A percentile compares a stretch with the other conserved stretches of the same genome.
Evolutionary conservation across 495 filamentous ascomycete genomes (phyloP).

Genomic region (Aspergillus conjunctus): DNA sequence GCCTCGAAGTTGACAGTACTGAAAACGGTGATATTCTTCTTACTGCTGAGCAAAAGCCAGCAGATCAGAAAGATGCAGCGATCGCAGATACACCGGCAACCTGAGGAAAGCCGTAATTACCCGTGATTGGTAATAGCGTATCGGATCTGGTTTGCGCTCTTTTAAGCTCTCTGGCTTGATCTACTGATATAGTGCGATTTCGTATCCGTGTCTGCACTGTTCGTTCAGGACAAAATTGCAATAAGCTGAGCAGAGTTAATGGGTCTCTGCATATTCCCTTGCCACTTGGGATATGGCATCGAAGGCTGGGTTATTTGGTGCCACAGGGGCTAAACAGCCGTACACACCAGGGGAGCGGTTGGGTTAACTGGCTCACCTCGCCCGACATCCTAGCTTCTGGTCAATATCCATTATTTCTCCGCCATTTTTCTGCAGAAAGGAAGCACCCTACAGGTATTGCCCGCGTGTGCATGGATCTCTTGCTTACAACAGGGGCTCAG

Average conservation of each 20-base stretch:
- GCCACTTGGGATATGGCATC: background rate
- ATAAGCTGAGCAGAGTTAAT: background rate
- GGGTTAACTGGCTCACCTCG: background rate
- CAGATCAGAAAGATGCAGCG: conserved; percentile 21
- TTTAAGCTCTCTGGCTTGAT: no score
- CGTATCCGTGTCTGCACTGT: background rate
- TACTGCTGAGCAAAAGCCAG: conserved; percentile 21
- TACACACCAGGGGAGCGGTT: background rate
- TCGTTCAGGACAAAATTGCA: background rate
- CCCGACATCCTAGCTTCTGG: background rate
- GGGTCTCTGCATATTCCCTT: background rate
- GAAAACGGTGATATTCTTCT: conserved; percentile 22
- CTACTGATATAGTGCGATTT: no score
- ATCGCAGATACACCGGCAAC: conserved; percentile 18
- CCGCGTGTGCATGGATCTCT: conserved; percentile 1
- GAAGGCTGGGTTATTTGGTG: background rate
- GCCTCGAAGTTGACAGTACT: conserved; percentile 22
- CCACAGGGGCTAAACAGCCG: background rate
- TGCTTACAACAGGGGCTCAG: conserved; percentile 1
- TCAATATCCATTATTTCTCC: background rate
- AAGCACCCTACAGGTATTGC: background rate
- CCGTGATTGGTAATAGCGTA: background rate
- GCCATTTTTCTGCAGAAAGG: conserved; percentile 3
- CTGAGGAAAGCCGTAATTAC: conserved; percentile 21
- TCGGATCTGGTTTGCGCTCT: conserved; percentile 16